Evolutionary conservation across 257 asterid genomes (phyloP).

Genomic region (Mitragyna speciosa): DNA sequence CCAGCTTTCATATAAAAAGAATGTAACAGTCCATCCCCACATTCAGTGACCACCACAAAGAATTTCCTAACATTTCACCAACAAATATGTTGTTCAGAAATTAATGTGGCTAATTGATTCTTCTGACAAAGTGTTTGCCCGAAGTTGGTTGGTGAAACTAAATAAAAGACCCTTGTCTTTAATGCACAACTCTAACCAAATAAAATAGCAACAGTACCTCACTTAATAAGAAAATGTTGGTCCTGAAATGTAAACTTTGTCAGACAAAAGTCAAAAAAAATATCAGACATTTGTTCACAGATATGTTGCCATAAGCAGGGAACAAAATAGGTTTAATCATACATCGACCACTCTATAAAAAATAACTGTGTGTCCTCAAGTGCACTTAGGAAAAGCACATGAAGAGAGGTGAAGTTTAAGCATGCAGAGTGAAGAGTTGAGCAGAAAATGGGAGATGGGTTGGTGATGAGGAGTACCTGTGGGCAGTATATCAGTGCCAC

Average conservation of each 20-base stretch:
- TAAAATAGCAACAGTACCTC: neutral
- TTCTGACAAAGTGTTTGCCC: neutral
- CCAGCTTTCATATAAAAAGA: neutral
- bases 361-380: too few species aligned
- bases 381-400: neutral
- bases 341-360: neutral
- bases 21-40: neutral
- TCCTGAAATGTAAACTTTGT: neutral
- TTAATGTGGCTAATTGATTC: too few species aligned
- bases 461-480: conserved; percentile 57
- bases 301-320: neutral
- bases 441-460: neutral
- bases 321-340: neutral
- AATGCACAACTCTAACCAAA: neutral
- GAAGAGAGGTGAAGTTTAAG: neutral
- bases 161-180: neutral
- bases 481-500: conserved; percentile 82
- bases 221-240: neutral
- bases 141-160: neutral
- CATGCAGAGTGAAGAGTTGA: neutral
- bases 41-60: neutral
- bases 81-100: too few species aligned
- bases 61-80: neutral
- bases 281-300: neutral
- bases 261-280: neutral